These are phyloP conservation scores for Lyophyllum decastes DNA, from an alignment of 768 basidiomycete species.

Conservation along the genomic window DNA sequence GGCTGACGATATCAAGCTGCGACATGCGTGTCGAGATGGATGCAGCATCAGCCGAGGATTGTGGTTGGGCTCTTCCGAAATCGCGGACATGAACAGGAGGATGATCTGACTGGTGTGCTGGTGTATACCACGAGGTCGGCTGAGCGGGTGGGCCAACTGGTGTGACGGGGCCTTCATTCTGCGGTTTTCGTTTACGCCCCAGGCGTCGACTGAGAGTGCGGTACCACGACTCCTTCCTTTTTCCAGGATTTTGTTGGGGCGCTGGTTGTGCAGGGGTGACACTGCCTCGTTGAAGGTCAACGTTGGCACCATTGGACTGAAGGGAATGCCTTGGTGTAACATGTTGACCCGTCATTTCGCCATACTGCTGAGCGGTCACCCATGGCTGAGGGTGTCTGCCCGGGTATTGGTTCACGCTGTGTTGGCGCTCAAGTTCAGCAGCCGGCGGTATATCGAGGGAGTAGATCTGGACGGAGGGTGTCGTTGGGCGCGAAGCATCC, in stretches of 20 bases:
- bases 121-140: constrained; percentile 32
- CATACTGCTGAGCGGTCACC: constrained; percentile 38
- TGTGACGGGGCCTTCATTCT: constrained; percentile 14
- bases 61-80: constrained; percentile 21
- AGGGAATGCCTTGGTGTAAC: constrained; percentile 11
- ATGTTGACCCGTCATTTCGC: constrained; percentile 23
- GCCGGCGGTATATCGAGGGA: constrained; percentile 32
- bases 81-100: constrained; percentile 21
- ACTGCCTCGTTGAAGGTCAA: constrained; percentile 6
- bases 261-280: constrained; percentile 18
- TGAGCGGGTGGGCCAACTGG: constrained; percentile 3
- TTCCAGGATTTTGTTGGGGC: constrained; percentile 21
- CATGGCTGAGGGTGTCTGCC: constrained; percentile 29
- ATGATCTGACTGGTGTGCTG: constrained; percentile 1
- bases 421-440: constrained; percentile 25
- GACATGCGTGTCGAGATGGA: constrained; percentile 34
- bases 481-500: constrained; percentile 1
- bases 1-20: constrained; percentile 34
- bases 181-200: constrained; percentile 13
- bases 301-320: background rate
- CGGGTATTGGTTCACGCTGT: constrained; percentile 19
- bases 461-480: constrained; percentile 30
- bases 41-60: constrained; percentile 21
- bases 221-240: constrained; percentile 42
- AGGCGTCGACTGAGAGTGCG: constrained; percentile 36